Base-by-base conservation (phyloP, 2,329 filamentous ascomycete genomes). In the Claviceps pusilla region DNA sequence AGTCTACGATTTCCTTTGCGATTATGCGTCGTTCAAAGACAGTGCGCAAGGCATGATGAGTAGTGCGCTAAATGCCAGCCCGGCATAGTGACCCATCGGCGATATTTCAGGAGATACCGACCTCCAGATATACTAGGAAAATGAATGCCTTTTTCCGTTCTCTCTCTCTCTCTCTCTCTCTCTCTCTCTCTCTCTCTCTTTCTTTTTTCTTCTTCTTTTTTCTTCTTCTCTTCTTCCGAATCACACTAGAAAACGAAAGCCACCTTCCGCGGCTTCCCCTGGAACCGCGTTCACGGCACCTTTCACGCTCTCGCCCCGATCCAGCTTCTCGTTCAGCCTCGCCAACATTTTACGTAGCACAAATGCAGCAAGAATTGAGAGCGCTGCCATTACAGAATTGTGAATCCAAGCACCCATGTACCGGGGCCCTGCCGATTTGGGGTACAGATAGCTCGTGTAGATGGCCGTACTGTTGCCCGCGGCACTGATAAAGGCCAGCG, bases 401-500 rank as follows among this genome's bases (percentile, higher is more conserved):
- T 87, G 82, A 6, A 74, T 73, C 69, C 89, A 83, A 4, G 85
- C 83, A 16, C 79, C 69, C 5, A 78, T 66, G 59, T 74, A 75
- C 50, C 63, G 66, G 10, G 71, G 71, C 19, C 60, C 65, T 50
- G 69, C 70, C 41, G 61, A 66, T 57, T 78, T 71, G 16, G 77
- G 77, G 60, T 87, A 87, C 74, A 86, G 78, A 61, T 85, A 86
- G 54, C 73, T 76, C 0, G 82, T 80, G 62, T 84, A 89, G 59
- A 90, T 89, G 50, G 76, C 81, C 46, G 79, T 79, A 16, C 53
- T 33, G 64, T 90, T 66, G 9, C 58, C 60, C 12, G 63, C 56
- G 42, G 83, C 82, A 63, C 91, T 91, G 68, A 90, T 87, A 57
- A 84, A 82, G 1, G 86, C 87, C 5, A 91, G 66, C 0, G 84